phyloP scores from a whole-genome alignment of 148 eudicot genomes.

The Camellia japonica region DNA sequence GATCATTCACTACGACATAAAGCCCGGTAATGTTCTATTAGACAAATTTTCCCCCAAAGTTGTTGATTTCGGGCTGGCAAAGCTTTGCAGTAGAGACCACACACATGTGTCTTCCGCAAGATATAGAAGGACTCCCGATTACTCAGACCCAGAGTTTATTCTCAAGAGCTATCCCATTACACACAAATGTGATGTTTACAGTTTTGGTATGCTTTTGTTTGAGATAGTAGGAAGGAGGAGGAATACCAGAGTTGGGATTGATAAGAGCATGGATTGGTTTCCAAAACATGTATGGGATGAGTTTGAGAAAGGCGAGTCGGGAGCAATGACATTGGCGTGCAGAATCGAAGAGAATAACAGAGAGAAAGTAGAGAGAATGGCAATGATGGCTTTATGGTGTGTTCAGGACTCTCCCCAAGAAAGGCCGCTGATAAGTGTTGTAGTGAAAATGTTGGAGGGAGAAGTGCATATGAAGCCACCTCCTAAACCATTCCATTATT shows the following conservation, averaged over 20 bases:
- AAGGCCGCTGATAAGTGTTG: constrained; percentile 12
- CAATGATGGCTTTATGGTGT: constrained; percentile 14
- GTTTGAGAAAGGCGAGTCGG: constrained; percentile 10
- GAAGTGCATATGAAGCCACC: constrained; percentile 10
- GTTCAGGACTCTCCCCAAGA: constrained; percentile 13
- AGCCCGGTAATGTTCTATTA: constrained; percentile 8
- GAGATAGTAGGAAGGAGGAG: constrained; percentile 15
- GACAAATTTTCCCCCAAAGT: constrained; percentile 2
- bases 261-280: constrained; percentile 9
- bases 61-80: constrained; percentile 17
- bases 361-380: not conserved
- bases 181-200: constrained; percentile 12
- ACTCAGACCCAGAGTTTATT: not conserved
- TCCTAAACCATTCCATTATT: not conserved
- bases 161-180: not conserved
- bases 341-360: constrained; percentile 1
- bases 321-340: not conserved
- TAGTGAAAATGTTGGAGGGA: constrained; percentile 16
- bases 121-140: constrained; percentile 6
- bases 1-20: constrained; percentile 17
- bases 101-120: not conserved
- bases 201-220: constrained; percentile 16
- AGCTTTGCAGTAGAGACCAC: not conserved
- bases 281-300: constrained; percentile 10
- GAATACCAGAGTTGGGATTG: not conserved